These are phyloP conservation scores for Phytomonas sp. DNA, from an alignment of 208 protist genomes.

Conservation along the genomic window DNA sequence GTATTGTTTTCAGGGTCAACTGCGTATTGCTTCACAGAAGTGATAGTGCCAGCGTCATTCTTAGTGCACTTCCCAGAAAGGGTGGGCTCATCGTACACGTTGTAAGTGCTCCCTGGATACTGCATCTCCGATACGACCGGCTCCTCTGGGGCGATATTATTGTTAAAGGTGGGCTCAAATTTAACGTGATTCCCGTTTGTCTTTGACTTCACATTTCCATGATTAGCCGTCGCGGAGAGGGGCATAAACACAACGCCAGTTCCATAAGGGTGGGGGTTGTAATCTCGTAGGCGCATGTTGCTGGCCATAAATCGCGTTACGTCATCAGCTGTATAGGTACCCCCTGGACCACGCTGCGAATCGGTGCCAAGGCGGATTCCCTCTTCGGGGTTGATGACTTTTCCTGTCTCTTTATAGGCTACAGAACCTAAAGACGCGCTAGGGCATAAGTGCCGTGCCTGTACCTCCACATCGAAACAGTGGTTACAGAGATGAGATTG, in stretches of 20 bases:
- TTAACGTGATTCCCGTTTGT: not conserved
- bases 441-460: slow-evolving; percentile 47
- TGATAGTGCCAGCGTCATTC: not conserved
- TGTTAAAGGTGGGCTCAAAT: slow-evolving; percentile 43
- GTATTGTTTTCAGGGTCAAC: not conserved
- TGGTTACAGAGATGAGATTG: slow-evolving; percentile 60
- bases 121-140: slow-evolving; percentile 38
- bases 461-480: slow-evolving; percentile 62
- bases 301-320: slow-evolving; percentile 19
- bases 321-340: slow-evolving; percentile 26
- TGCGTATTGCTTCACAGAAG: not conserved
- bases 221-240: slow-evolving; percentile 15
- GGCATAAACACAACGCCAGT: slow-evolving; percentile 69
- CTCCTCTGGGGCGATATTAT: slow-evolving; percentile 40
- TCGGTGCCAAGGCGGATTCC: slow-evolving; percentile 40
- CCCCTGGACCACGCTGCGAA: slow-evolving; percentile 21
- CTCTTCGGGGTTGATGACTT: slow-evolving; percentile 52
- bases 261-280: slow-evolving; percentile 71
- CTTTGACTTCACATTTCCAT: not conserved
- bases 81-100: slow-evolving; percentile 39
- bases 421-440: slow-evolving; percentile 18
- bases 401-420: slow-evolving; percentile 35
- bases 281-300: slow-evolving; percentile 24
- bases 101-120: slow-evolving; percentile 78
- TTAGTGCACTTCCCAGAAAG: not conserved